These are phyloP conservation scores for Diaporthe australafricana DNA, from an alignment of 2,329 filamentous ascomycete genomes.

Conservation along the genomic window DNA sequence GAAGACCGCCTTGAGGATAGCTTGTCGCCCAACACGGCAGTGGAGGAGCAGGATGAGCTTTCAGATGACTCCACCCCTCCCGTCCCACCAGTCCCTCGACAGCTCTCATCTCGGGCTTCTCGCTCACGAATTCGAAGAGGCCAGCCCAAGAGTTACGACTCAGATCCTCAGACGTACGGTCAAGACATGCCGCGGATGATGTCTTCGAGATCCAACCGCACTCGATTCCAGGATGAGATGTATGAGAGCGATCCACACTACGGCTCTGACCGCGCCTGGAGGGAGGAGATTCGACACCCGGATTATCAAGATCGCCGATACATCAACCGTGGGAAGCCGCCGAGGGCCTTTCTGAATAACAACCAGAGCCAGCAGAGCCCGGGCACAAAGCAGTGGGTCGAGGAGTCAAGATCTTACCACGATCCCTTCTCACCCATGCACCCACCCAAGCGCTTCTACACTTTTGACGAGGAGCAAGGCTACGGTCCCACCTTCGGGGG, in stretches of 20 bases:
- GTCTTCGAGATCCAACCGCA: constrained; percentile 16
- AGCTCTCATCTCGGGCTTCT: constrained; percentile 21
- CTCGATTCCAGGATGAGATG: constrained; percentile 25
- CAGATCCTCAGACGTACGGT: constrained; percentile 29
- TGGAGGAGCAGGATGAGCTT: constrained; percentile 25
- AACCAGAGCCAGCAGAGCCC: constrained; percentile 27
- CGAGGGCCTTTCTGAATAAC: constrained; percentile 31
- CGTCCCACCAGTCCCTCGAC: constrained; percentile 15
- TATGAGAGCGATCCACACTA: constrained; percentile 20
- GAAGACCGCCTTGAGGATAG: constrained; percentile 17
- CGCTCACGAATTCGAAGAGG: constrained; percentile 17
- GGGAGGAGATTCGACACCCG: constrained; percentile 32
- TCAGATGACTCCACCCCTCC: constrained; percentile 32
- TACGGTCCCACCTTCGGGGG: constrained; percentile 9
- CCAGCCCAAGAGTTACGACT: constrained; percentile 17
- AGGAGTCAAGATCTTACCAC: constrained; percentile 15
- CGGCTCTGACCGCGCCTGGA: constrained; percentile 33
- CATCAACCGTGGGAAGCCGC: constrained; percentile 23
- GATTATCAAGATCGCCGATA: constrained; percentile 30
- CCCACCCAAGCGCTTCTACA: constrained; percentile 18
- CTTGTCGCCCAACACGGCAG: constrained; percentile 21
- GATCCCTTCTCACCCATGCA: constrained; percentile 31
- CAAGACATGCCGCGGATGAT: constrained; percentile 24
- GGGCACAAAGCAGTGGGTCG: constrained; percentile 21
- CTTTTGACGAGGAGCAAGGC: constrained; percentile 34